Conservation (phyloP, 495 filamentous ascomycete genomes). For the Penicillium turbatum region DNA sequence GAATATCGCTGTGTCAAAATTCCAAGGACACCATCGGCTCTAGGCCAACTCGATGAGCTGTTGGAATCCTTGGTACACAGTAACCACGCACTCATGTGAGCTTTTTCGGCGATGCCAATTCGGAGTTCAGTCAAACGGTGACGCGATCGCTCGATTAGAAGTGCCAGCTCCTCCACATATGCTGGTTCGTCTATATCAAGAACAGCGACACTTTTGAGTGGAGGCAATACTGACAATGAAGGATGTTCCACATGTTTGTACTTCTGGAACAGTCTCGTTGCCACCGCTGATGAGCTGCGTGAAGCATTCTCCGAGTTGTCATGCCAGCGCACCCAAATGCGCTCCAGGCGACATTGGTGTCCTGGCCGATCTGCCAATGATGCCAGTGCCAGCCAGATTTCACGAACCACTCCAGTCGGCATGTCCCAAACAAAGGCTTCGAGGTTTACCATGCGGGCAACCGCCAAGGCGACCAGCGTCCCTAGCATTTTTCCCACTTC, state of each 20-base stretch:
- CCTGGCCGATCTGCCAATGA: slow-evolving; percentile 62
- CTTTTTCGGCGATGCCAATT: slow-evolving; percentile 68
- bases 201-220: slow-evolving; percentile 75
- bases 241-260: slow-evolving; percentile 70
- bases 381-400: slow-evolving; percentile 80
- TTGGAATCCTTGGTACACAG: slow-evolving; percentile 28
- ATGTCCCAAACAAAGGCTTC: slow-evolving; percentile 96
- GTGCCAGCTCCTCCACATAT: slow-evolving; percentile 85
- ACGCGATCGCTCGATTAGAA: slow-evolving; percentile 71
- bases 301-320: slow-evolving; percentile 59
- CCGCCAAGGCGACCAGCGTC: slow-evolving; percentile 79
- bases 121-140: slow-evolving; percentile 67
- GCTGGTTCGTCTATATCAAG: slow-evolving; percentile 84
- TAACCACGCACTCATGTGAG: slow-evolving; percentile 53
- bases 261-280: slow-evolving; percentile 27
- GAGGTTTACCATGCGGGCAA: slow-evolving; percentile 81
- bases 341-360: slow-evolving; percentile 64
- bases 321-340: slow-evolving; percentile 87
- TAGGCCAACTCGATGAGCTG: slow-evolving; percentile 33
- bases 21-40: slow-evolving; percentile 69
- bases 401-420: slow-evolving; percentile 84
- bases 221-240: slow-evolving; percentile 78
- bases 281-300: slow-evolving; percentile 16
- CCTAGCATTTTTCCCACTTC: slow-evolving; percentile 93
- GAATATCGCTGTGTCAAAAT: slow-evolving; percentile 52